Percentiles rank a stretch among this genome's conserved stretches.
phyloP scores from a whole-genome alignment of 23 red algal genomes.

The Gracilaria gracilis region DNA sequence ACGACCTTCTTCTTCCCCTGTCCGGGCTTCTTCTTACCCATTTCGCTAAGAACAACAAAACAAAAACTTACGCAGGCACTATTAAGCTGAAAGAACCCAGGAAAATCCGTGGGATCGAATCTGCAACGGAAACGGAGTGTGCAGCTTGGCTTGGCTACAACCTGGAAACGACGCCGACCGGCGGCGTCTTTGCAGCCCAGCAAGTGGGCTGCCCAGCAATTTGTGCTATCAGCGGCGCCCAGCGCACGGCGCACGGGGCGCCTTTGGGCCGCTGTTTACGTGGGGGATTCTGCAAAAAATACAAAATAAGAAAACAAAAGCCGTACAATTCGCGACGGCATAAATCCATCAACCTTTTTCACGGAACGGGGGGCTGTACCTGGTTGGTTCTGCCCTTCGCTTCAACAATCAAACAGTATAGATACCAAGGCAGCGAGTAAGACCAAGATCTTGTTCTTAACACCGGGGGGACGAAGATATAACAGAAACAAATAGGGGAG shows the following conservation, averaged over 20 bases:
- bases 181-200: neutral
- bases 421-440: too few relatives aligned
- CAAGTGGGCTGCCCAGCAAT: neutral
- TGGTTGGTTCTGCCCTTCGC: too few relatives aligned
- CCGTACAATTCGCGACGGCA: too few relatives aligned
- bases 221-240: neutral
- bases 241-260: too few relatives aligned
- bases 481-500: too few relatives aligned
- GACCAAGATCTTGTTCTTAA: too few relatives aligned
- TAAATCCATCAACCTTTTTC: too few relatives aligned
- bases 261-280: neutral
- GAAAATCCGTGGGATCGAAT: slow-evolving; percentile 13
- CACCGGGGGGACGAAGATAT: too few relatives aligned
- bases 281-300: neutral
- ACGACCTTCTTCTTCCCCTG: slow-evolving; percentile 35
- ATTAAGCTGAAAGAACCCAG: neutral
- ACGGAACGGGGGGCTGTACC: too few relatives aligned
- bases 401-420: too few relatives aligned
- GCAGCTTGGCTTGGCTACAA: neutral
- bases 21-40: slow-evolving; percentile 53
- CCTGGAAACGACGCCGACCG: neutral
- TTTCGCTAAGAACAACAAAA: neutral
- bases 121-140: neutral
- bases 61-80: neutral
- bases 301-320: too few relatives aligned